phyloP scores from a whole-genome alignment of 176 grass and related monocot genomes.

The Echinochloa phyllopogon region DNA sequence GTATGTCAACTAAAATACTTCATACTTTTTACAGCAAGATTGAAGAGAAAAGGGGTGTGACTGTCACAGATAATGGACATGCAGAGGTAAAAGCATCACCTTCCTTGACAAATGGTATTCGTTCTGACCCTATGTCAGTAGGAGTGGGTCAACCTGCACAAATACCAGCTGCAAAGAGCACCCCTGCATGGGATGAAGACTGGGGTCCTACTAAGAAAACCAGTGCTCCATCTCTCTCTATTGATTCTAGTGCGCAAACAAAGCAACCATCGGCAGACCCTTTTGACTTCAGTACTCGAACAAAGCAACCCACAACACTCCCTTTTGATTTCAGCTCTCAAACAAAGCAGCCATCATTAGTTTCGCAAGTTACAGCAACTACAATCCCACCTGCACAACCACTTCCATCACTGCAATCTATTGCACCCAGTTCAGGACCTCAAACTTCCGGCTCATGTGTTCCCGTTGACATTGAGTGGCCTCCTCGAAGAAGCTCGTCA shows the following conservation, averaged over 20 bases:
- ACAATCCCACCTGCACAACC: conserved; percentile 40
- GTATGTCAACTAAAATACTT: conserved; percentile 31
- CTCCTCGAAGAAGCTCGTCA: conserved; percentile 68
- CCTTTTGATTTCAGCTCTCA: conserved; percentile 49
- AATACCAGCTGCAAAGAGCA: conserved; percentile 53
- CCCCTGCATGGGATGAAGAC: conserved; percentile 88
- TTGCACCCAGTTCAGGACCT: conserved; percentile 51
- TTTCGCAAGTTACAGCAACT: conserved; percentile 50
- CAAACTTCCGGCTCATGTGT: conserved; percentile 59
- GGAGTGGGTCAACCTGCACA: conserved; percentile 47
- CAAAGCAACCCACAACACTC: conserved; percentile 52
- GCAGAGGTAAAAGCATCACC: conserved; percentile 63
- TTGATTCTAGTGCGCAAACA: conserved; percentile 44
- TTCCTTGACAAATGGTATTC: conserved; percentile 66
- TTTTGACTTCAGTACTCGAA: conserved; percentile 54
- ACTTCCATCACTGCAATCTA: conserved; percentile 49
- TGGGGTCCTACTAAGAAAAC: conserved; percentile 84
- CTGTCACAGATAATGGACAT: conserved; percentile 66
- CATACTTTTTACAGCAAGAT: conserved; percentile 77
- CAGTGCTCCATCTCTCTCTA: conserved; percentile 44
- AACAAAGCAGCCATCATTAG: conserved; percentile 44
- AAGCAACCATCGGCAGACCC: conserved; percentile 49
- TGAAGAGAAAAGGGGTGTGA: conserved; percentile 94
- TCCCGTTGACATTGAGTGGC: conserved; percentile 95
- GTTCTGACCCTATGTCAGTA: conserved; percentile 52